These are phyloP conservation scores for Vigna nakashimae DNA, from an alignment of 306 rosid genomes.

Conservation along the genomic window DNA sequence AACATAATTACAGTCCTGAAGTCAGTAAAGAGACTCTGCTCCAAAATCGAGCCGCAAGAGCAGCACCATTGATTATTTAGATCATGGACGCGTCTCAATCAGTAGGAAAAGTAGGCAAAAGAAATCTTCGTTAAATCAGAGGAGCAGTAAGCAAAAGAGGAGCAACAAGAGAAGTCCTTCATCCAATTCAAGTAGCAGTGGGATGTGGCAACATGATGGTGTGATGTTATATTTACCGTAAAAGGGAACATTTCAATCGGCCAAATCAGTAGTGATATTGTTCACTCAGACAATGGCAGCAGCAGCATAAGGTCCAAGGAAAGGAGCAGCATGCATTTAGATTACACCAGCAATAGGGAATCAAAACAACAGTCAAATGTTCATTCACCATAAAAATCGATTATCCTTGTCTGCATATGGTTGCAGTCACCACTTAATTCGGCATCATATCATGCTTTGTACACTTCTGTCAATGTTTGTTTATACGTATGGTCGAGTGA, in stretches of 20 bases:
- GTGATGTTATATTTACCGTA: constrained; percentile 28
- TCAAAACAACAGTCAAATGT: constrained; percentile 26
- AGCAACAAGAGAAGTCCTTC: constrained; percentile 30
- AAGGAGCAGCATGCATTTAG: constrained; percentile 12
- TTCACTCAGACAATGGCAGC: constrained; percentile 2
- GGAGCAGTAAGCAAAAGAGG: too few species aligned
- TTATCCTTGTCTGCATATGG: background rate
- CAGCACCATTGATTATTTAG: constrained; percentile 49
- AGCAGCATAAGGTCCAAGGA: background rate
- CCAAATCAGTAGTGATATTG: constrained; percentile 40
- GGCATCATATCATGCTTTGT: constrained; percentile 33
- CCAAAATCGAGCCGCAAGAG: constrained; percentile 50
- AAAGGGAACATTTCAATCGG: constrained; percentile 37
- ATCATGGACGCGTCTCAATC: constrained; percentile 38
- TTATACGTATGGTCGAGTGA: constrained; percentile 34
- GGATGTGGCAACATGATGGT: background rate
- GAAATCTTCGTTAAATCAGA: background rate
- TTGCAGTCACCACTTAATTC: background rate
- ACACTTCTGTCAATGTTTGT: constrained; percentile 42
- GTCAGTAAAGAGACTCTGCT: constrained; percentile 31
- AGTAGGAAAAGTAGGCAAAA: constrained; percentile 33
- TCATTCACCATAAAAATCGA: background rate
- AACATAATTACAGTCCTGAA: constrained; percentile 41
- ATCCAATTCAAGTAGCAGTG: background rate
- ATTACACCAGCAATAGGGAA: constrained; percentile 36